These are phyloP conservation scores for Pseudopyrenochaeta lycopersici DNA, from an alignment of 2,329 filamentous ascomycete genomes.

Conservation along the genomic window DNA sequence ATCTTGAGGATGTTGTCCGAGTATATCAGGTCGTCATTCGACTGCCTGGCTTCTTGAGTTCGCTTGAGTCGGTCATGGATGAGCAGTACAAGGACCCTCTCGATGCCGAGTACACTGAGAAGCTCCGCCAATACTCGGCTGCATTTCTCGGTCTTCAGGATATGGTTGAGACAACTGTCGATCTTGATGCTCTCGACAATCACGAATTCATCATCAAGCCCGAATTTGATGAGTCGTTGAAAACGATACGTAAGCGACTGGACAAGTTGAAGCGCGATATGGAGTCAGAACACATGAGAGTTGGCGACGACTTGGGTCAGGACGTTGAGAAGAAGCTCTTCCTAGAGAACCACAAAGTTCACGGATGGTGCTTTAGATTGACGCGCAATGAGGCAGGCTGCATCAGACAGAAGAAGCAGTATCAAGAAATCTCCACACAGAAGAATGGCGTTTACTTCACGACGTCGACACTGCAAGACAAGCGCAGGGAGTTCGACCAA, in stretches of 20 bases:
- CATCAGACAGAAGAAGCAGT: slow-evolving; percentile 89
- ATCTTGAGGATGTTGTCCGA: slow-evolving; percentile 92
- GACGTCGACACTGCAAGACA: slow-evolving; percentile 78
- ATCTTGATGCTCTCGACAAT: slow-evolving; percentile 92
- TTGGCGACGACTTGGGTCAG: slow-evolving; percentile 83
- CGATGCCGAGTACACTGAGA: slow-evolving; percentile 85
- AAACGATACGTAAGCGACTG: slow-evolving; percentile 88
- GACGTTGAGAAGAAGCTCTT: slow-evolving; percentile 99
- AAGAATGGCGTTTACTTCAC: slow-evolving; percentile 99
- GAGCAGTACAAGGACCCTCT: slow-evolving; percentile 89
- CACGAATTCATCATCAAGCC: slow-evolving; percentile 99
- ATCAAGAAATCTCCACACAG: slow-evolving; percentile 95
- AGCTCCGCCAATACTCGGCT: slow-evolving; percentile 76
- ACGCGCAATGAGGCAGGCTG: slow-evolving; percentile 90
- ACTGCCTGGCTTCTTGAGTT: slow-evolving; percentile 86
- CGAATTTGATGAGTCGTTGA: slow-evolving; percentile 90
- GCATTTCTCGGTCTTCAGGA: slow-evolving; percentile 88
- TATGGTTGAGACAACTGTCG: slow-evolving; percentile 98
- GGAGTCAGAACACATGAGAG: slow-evolving; percentile 79
- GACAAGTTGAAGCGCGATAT: slow-evolving; percentile 86
- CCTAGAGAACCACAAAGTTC: slow-evolving; percentile 92
- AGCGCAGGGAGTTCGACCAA: slow-evolving; percentile 92
- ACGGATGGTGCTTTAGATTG: slow-evolving; percentile 95
- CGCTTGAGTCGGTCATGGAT: slow-evolving; percentile 93
- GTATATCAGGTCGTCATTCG: slow-evolving; percentile 95